A percentile compares a stretch with the other conserved stretches of the same genome.
These are phyloP conservation scores for Yamadazyma atmosphaerica DNA, from an alignment of 1,139 yeast genomes.

Conservation along the genomic window DNA sequence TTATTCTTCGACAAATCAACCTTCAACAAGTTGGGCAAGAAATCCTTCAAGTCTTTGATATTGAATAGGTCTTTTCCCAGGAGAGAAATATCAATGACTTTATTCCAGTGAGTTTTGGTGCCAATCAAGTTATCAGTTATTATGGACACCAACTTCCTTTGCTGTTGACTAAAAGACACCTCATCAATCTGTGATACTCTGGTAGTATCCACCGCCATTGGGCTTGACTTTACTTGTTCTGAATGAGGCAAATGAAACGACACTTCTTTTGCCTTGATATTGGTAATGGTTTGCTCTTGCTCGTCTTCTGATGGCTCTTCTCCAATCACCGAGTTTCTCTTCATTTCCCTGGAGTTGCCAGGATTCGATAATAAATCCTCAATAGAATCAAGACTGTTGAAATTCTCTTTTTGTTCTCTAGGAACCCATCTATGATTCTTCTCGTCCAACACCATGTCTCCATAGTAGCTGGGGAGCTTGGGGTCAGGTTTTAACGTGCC, in stretches of 20 bases:
- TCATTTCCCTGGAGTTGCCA: background rate
- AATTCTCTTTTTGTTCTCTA: constrained; percentile 29
- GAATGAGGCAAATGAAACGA: constrained; percentile 42
- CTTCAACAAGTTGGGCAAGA: constrained; percentile 43
- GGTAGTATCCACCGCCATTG: constrained; percentile 32
- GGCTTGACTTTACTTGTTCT: constrained; percentile 20
- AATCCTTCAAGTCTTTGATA: constrained; percentile 43
- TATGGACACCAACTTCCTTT: constrained; percentile 43
- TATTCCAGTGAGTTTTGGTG: constrained; percentile 43
- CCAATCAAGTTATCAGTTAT: constrained; percentile 46
- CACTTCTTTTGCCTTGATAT: constrained; percentile 27
- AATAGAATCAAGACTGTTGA: constrained; percentile 42
- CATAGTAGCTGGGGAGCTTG: constrained; percentile 38
- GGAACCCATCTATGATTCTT: constrained; percentile 39
- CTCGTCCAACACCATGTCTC: constrained; percentile 41
- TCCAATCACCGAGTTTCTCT: constrained; percentile 4
- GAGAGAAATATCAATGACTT: constrained; percentile 37
- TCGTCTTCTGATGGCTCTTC: too few relatives aligned
- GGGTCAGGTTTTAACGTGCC: constrained; percentile 38
- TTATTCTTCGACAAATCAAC: constrained; percentile 44
- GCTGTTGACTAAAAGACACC: constrained; percentile 51
- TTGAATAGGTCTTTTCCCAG: constrained; percentile 32
- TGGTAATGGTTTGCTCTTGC: background rate
- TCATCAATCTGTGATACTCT: constrained; percentile 45
- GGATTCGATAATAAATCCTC: constrained; percentile 31